Conservation (phyloP, 163 green algal species). For the Scenedesmus sp. region DNA sequence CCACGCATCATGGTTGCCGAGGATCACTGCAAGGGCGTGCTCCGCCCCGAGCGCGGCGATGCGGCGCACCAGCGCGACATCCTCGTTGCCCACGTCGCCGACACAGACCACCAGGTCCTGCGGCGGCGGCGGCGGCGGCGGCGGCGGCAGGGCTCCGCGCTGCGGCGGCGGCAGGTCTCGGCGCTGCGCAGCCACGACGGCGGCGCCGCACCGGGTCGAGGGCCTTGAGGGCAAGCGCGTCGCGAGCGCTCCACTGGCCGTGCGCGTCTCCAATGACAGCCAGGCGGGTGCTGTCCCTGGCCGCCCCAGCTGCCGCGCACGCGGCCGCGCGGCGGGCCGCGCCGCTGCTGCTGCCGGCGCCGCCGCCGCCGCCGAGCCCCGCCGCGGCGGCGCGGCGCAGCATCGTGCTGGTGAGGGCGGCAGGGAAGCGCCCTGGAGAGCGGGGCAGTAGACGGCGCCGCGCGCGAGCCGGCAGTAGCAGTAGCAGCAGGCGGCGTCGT, state of each 20-base stretch:
- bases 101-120: conserved; percentile 73
- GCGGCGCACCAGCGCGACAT: conserved; percentile 56
- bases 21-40: conserved; percentile 62
- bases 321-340: no score
- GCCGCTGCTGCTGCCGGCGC: not conserved
- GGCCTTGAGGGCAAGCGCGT: conserved; percentile 60
- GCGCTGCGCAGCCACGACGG: not conserved
- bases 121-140: not conserved
- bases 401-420: not conserved
- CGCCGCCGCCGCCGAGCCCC: not conserved
- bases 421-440: no score
- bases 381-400: not conserved
- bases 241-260: conserved; percentile 47
- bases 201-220: conserved; percentile 45
- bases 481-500: no score
- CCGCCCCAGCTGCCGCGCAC: not conserved
- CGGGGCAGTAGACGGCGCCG: no score
- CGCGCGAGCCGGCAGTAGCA: no score
- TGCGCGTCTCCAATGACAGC: conserved; percentile 77
- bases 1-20: conserved; percentile 81
- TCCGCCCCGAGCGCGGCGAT: conserved; percentile 29
- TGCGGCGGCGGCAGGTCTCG: not conserved
- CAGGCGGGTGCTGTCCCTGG: not conserved
- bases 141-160: not conserved
- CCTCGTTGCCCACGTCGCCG: conserved; percentile 82